Conservation (phyloP, 805 yeast genomes). For the Myxozyma kluyveri region DNA sequence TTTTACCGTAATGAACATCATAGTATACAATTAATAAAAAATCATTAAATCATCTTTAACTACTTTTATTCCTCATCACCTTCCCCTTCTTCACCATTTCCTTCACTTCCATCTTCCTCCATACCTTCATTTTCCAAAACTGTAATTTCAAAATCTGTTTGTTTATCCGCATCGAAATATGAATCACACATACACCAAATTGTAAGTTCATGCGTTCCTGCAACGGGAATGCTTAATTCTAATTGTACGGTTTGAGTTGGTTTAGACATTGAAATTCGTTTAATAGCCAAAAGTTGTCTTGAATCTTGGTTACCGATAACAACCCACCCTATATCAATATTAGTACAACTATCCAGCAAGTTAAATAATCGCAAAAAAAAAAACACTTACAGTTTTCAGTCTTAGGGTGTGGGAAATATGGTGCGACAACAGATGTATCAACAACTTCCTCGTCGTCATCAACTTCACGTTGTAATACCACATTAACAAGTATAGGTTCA, state of each 20-base stretch:
- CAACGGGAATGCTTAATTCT: constrained; percentile 54
- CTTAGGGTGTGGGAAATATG: constrained; percentile 59
- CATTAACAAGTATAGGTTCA: constrained; percentile 47
- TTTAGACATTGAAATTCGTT: constrained; percentile 55
- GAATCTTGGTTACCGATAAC: constrained; percentile 67
- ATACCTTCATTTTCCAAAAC: constrained; percentile 33
- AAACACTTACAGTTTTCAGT: constrained; percentile 47
- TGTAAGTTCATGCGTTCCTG: constrained; percentile 61
- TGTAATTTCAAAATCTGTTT: constrained; percentile 50
- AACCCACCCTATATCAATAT: constrained; percentile 65
- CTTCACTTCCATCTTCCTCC: constrained; percentile 31
- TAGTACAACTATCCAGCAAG: too few species aligned
- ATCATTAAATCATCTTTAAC: constrained; percentile 1
- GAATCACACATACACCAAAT: constrained; percentile 91
- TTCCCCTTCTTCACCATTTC: constrained; percentile 5
- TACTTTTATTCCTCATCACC: too few species aligned
- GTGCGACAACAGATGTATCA: constrained; percentile 57
- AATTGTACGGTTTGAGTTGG: constrained; percentile 54
- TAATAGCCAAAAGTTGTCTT: constrained; percentile 68
- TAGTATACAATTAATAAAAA: neutral
- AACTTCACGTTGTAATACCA: constrained; percentile 41
- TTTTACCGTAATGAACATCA: too few species aligned
- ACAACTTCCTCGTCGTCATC: constrained; percentile 71
- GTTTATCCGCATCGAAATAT: constrained; percentile 90
- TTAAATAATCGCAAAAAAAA: too few species aligned